Conservation (phyloP, 257 asterid genomes). For the Penstemon eatonii region DNA sequence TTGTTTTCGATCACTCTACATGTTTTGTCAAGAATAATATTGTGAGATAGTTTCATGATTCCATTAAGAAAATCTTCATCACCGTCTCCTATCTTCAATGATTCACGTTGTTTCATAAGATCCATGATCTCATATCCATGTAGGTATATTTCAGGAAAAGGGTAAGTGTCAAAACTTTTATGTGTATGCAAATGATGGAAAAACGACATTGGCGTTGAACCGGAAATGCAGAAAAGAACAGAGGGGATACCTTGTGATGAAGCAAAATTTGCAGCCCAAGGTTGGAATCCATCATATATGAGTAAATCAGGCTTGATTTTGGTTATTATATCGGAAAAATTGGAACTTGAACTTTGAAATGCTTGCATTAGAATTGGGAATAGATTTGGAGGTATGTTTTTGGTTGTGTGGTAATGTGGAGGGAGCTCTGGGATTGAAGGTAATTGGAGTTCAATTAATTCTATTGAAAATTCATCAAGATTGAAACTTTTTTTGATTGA, state of each 20-base stretch:
- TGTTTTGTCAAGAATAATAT: constrained; percentile 30
- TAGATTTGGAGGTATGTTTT: constrained; percentile 40
- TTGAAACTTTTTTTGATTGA: constrained; percentile 19
- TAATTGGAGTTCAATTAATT: constrained; percentile 33
- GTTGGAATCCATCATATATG: constrained; percentile 37
- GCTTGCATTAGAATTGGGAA: constrained; percentile 31
- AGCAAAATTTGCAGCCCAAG: constrained; percentile 36
- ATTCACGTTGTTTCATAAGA: not conserved
- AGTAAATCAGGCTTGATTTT: constrained; percentile 34
- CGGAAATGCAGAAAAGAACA: constrained; percentile 21
- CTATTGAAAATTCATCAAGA: constrained; percentile 7
- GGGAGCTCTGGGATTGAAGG: constrained; percentile 38
- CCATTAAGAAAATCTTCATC: constrained; percentile 24
- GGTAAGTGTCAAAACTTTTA: constrained; percentile 30
- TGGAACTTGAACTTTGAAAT: constrained; percentile 30
- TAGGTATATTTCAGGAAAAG: constrained; percentile 32
- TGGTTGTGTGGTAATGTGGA: constrained; percentile 42
- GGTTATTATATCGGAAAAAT: constrained; percentile 26
- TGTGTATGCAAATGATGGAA: constrained; percentile 29
- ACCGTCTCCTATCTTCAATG: constrained; percentile 12
- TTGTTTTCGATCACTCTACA: constrained; percentile 32
- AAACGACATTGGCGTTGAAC: constrained; percentile 25
- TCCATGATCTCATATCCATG: constrained; percentile 29
- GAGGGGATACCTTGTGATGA: constrained; percentile 31
- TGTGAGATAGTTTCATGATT: constrained; percentile 28